A percentile compares a stretch with the other conserved stretches of the same genome.
These are phyloP conservation scores for Cercophora scortea DNA, from an alignment of 495 filamentous ascomycete genomes.

Conservation along the genomic window DNA sequence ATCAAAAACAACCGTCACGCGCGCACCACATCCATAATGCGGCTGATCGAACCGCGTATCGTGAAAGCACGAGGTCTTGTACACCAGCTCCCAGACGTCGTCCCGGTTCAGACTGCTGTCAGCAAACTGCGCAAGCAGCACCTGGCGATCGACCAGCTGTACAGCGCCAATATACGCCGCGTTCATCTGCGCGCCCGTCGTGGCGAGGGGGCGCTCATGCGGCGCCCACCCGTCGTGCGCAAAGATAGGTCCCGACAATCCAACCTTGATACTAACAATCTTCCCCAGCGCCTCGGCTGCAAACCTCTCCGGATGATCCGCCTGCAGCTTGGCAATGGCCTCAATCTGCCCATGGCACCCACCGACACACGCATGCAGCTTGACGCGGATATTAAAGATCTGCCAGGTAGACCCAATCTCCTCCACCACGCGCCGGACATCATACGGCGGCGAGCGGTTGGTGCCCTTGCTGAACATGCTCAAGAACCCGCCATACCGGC, in stretches of 20 bases:
- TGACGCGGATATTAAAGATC: background rate
- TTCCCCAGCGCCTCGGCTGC: background rate
- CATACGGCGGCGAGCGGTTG: background rate
- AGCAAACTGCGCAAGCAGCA: background rate
- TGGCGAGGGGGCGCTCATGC: background rate
- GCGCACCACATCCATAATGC: background rate
- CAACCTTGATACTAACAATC: background rate
- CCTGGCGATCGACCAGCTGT: background rate
- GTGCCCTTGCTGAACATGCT: background rate
- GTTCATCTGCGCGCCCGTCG: background rate
- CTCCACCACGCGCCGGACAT: background rate
- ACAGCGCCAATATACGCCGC: background rate
- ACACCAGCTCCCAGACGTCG: background rate
- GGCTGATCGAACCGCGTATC: background rate
- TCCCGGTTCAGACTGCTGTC: background rate
- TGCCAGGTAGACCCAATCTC: background rate
- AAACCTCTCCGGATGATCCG: background rate
- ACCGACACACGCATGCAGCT: background rate
- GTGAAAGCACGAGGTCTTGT: background rate
- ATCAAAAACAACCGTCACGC: background rate
- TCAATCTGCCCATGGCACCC: background rate
- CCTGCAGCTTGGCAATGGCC: background rate
- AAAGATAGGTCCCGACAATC: background rate
- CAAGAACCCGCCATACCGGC: background rate
- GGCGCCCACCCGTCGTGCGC: background rate